These are phyloP conservation scores for Rhizopus delemar DNA, from an alignment of 371 early-diverging fungal genomes.

Conservation along the genomic window DNA sequence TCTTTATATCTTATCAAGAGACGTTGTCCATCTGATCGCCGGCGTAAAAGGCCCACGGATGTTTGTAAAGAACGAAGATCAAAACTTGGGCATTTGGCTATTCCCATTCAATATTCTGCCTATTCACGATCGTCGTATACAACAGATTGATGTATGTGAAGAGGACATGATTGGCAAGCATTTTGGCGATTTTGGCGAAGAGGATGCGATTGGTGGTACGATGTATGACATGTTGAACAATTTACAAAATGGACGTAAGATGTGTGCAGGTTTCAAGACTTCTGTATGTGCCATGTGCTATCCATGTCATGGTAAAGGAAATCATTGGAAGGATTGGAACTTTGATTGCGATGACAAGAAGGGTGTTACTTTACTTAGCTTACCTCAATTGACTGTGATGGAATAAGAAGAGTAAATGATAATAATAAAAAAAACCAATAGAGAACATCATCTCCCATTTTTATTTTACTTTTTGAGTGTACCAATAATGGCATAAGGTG, in stretches of 20 bases:
- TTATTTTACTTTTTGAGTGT: conserved; percentile 52
- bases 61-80: conserved; percentile 60
- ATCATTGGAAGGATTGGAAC: conserved; percentile 62
- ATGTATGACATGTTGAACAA: conserved; percentile 61
- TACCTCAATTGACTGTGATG: conserved; percentile 38
- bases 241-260: conserved; percentile 41
- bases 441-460: too few relatives aligned
- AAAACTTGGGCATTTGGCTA: conserved; percentile 63
- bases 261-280: conserved; percentile 47
- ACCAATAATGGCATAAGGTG: conserved; percentile 81
- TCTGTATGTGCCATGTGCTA: conserved; percentile 59
- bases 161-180: conserved; percentile 66
- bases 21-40: conserved; percentile 57
- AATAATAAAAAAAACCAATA: too few relatives aligned
- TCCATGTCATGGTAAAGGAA: conserved; percentile 57
- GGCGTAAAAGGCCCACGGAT: conserved; percentile 54
- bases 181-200: conserved; percentile 58
- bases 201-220: conserved; percentile 56
- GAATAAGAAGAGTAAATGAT: conserved; percentile 18
- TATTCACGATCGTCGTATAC: conserved; percentile 59
- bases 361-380: conserved; percentile 51
- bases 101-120: conserved; percentile 61
- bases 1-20: conserved; percentile 57
- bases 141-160: conserved; percentile 65
- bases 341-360: conserved; percentile 61